A percentile compares a stretch with the other conserved stretches of the same genome.
Evolutionary conservation across 306 rosid species (phyloP).

Genomic region (Malus sieversii): DNA sequence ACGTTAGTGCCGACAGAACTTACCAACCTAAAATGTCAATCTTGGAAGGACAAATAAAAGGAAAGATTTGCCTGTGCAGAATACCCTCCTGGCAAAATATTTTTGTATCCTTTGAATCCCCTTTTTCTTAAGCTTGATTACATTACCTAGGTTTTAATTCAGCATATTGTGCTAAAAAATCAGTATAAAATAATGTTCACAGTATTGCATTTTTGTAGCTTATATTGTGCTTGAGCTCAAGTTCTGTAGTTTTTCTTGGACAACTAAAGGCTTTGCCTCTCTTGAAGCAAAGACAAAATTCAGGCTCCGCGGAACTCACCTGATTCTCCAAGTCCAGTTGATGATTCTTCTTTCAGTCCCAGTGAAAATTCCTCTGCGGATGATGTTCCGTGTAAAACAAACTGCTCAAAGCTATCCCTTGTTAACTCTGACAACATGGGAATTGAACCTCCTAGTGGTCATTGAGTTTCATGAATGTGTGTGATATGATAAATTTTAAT

Average conservation of each 20-base stretch:
- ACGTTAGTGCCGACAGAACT: slow-evolving; percentile 20
- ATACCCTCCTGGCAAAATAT: slow-evolving; percentile 79
- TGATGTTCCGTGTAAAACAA: slow-evolving; percentile 23
- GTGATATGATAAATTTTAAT: slow-evolving; percentile 12
- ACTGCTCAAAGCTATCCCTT: slow-evolving; percentile 22
- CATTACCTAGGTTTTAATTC: neutral
- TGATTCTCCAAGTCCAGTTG: slow-evolving; percentile 30
- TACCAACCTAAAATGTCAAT: slow-evolving; percentile 33
- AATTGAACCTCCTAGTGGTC: slow-evolving; percentile 22
- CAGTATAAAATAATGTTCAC: neutral
- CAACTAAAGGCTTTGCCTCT: slow-evolving; percentile 79
- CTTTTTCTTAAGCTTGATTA: neutral
- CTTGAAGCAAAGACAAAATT: slow-evolving; percentile 87
- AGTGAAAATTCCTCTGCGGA: slow-evolving; percentile 26
- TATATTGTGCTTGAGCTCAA: neutral
- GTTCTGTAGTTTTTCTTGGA: slow-evolving; percentile 39
- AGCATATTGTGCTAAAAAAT: neutral
- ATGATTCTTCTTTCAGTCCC: slow-evolving; percentile 36
- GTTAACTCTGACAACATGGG: slow-evolving; percentile 19
- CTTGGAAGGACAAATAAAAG: slow-evolving; percentile 51
- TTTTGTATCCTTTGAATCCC: slow-evolving; percentile 68
- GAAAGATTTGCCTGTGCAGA: slow-evolving; percentile 83
- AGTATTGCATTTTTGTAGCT: neutral
- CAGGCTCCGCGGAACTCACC: slow-evolving; percentile 75
- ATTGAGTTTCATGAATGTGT: slow-evolving; percentile 28